Percentiles rank a stretch among this genome's conserved stretches.
phyloP scores from a whole-genome alignment of 129 eudicot species.

The Rutidosis leptorrhynchoides region DNA sequence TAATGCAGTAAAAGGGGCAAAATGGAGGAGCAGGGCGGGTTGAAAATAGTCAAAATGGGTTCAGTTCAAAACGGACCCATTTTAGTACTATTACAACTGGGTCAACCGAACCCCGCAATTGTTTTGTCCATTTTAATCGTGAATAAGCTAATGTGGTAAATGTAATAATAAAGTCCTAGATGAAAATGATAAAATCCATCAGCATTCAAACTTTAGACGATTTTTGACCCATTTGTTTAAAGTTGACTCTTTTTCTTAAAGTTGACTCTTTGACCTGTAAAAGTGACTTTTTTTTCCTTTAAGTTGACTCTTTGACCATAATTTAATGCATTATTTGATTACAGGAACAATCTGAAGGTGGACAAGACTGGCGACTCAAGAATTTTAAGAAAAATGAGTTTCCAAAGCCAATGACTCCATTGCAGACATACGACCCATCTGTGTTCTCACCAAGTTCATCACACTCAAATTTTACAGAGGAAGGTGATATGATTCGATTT shows the following conservation, averaged over 20 bases:
- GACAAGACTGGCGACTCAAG: slow-evolving; percentile 33
- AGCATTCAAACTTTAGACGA: neutral
- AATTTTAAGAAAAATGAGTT: slow-evolving; percentile 26
- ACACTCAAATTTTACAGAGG: slow-evolving; percentile 57
- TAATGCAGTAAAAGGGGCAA: neutral
- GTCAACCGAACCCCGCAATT: neutral
- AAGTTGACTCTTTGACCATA: too few species aligned
- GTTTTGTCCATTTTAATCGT: neutral
- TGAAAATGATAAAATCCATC: neutral
- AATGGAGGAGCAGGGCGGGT: neutral
- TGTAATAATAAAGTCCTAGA: neutral
- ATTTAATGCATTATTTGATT: too few species aligned
- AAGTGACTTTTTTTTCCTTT: too few species aligned
- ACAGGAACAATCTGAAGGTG: slow-evolving; percentile 57
- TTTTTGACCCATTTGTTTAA: neutral
- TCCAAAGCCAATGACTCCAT: slow-evolving; percentile 27
- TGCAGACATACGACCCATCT: slow-evolving; percentile 31
- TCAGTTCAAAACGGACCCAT: neutral
- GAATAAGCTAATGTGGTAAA: neutral
- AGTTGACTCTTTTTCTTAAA: neutral
- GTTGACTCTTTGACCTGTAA: too few species aligned
- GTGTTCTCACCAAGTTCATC: slow-evolving; percentile 55
- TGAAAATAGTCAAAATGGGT: neutral
- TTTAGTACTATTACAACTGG: neutral
- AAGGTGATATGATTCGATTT: slow-evolving; percentile 39